These are phyloP conservation scores for Handroanthus guayacan DNA, from an alignment of 257 asterid species.

Conservation along the genomic window DNA sequence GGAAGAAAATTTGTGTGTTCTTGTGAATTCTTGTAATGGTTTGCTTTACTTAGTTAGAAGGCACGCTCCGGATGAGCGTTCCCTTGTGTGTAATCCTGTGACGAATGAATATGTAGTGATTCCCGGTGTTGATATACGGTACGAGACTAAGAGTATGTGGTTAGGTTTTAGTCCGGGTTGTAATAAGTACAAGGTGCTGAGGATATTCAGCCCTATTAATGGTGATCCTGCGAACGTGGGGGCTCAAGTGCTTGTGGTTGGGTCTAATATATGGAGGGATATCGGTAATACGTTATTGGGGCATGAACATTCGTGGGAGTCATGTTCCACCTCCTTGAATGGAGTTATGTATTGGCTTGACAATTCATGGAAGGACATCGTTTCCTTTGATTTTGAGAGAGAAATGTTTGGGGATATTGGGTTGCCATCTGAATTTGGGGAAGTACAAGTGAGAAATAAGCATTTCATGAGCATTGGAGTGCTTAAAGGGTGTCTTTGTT, in stretches of 20 bases:
- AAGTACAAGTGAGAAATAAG: not conserved
- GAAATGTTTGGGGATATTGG: constrained; percentile 38
- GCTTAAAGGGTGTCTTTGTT: constrained; percentile 36
- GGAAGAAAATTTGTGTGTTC: not conserved
- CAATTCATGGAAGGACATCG: not conserved
- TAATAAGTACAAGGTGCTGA: constrained; percentile 39
- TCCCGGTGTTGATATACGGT: not conserved
- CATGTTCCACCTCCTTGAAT: constrained; percentile 16
- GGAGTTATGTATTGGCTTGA: constrained; percentile 41
- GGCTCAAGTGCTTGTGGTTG: constrained; percentile 41
- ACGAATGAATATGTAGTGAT: constrained; percentile 30
- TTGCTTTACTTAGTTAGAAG: constrained; percentile 31
- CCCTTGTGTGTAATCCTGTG: constrained; percentile 40
- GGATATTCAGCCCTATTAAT: constrained; percentile 9
- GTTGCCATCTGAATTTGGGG: constrained; percentile 30
- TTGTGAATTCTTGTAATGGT: constrained; percentile 42
- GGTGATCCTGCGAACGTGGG: constrained; percentile 9
- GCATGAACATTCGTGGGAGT: constrained; percentile 28
- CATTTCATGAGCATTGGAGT: constrained; percentile 33
- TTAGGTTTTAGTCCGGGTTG: constrained; percentile 27
- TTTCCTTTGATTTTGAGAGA: constrained; percentile 40
- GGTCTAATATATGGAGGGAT: constrained; percentile 37
- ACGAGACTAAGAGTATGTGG: constrained; percentile 22
- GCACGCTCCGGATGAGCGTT: constrained; percentile 11
- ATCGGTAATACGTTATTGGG: not conserved